These are phyloP conservation scores for Boeremia lycopersici DNA, from an alignment of 2,329 filamentous ascomycete species.

Conservation along the genomic window DNA sequence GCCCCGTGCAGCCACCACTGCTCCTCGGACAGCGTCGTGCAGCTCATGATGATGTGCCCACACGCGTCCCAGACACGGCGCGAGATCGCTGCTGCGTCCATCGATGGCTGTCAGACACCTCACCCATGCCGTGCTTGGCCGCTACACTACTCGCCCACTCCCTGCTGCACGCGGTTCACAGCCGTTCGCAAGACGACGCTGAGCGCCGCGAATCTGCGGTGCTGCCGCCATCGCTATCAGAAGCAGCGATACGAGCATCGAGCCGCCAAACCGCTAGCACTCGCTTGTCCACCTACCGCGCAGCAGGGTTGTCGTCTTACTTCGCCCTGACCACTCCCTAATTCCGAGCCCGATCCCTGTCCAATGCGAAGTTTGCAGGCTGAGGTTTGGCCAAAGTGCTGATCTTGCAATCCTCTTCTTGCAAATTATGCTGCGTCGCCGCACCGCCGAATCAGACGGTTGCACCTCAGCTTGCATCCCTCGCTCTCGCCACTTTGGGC, in stretches of 20 bases:
- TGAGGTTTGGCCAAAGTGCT: conserved; percentile 39
- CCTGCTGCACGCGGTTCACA: conserved; percentile 15
- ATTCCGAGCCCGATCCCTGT: conserved; percentile 46
- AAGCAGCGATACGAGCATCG: conserved; percentile 39
- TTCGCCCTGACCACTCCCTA: conserved; percentile 41
- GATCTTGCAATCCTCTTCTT: conserved; percentile 43
- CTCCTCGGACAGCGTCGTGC: conserved; percentile 27
- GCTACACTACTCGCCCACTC: conserved; percentile 13
- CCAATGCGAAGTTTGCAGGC: conserved; percentile 42
- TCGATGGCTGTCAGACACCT: conserved; percentile 28
- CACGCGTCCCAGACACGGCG: conserved; percentile 20
- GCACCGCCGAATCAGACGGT: conserved; percentile 37
- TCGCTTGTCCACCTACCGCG: conserved; percentile 24
- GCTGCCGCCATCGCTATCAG: conserved; percentile 33
- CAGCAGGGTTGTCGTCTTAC: conserved; percentile 36
- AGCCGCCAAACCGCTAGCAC: conserved; percentile 20
- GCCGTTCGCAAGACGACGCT: conserved; percentile 21
- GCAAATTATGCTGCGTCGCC: conserved; percentile 41
- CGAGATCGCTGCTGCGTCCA: conserved; percentile 23
- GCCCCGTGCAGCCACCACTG: conserved; percentile 17
- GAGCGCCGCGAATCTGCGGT: conserved; percentile 28
- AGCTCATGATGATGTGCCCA: conserved; percentile 6
- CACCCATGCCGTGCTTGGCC: conserved; percentile 40
- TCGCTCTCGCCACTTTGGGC: conserved; percentile 24
- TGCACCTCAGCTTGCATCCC: conserved; percentile 28